phyloP scores from a whole-genome alignment of 352 stramenopile species.

The Pythium aristosporum region DNA sequence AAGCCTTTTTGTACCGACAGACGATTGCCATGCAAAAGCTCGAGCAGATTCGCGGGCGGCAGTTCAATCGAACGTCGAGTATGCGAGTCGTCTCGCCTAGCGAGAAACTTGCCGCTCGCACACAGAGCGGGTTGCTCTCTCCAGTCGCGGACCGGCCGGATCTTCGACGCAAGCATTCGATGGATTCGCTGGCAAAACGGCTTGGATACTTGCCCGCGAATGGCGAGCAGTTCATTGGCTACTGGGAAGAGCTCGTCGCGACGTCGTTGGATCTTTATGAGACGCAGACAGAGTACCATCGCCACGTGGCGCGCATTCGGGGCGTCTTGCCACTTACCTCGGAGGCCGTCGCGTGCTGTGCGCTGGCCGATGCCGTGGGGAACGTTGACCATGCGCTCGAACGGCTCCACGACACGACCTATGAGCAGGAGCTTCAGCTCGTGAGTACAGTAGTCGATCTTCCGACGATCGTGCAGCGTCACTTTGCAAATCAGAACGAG shows the following conservation, averaged over 20 bases:
- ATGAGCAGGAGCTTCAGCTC: constrained; percentile 60
- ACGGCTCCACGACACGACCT: constrained; percentile 49
- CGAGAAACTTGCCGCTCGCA: background rate
- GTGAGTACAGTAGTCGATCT: constrained; percentile 56
- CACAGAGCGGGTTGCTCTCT: constrained; percentile 51
- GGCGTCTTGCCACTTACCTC: constrained; percentile 39
- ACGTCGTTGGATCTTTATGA: constrained; percentile 52
- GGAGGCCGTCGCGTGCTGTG: constrained; percentile 55
- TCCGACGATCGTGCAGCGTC: constrained; percentile 25
- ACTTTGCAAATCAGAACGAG: constrained; percentile 14
- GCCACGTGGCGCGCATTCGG: constrained; percentile 44
- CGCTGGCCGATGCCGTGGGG: constrained; percentile 52
- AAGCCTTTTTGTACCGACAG: constrained; percentile 17
- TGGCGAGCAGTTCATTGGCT: constrained; percentile 43
- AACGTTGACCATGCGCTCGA: constrained; percentile 50
- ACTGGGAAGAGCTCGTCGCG: constrained; percentile 55
- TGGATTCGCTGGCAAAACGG: constrained; percentile 55
- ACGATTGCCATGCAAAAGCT: constrained; percentile 15
- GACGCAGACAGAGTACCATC: constrained; percentile 38
- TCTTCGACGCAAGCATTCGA: constrained; percentile 56
- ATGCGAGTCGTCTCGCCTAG: background rate
- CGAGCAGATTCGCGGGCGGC: constrained; percentile 2
- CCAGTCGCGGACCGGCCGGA: constrained; percentile 47
- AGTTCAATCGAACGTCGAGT: constrained; percentile 9
- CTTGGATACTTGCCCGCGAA: constrained; percentile 56